Percentiles rank a stretch among this genome's conserved stretches.
phyloP scores from a whole-genome alignment of 2,329 filamentous ascomycete species.

The Ustulina deusta region DNA sequence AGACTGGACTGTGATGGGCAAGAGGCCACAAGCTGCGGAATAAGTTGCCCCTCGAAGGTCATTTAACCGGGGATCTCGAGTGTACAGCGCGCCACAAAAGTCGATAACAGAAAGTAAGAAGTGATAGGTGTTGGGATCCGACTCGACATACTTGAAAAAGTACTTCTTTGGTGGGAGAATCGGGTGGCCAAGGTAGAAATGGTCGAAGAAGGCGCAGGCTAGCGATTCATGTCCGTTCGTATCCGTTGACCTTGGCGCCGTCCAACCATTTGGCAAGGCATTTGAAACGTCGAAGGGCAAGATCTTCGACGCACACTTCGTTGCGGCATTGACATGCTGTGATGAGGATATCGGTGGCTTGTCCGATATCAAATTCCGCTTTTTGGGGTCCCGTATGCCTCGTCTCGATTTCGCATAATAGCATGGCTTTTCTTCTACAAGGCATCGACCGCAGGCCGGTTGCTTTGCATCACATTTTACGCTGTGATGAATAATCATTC shows the following conservation, averaged over 20 bases:
- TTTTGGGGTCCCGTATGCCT: conserved; percentile 55
- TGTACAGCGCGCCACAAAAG: conserved; percentile 56
- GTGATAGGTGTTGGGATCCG: conserved; percentile 52
- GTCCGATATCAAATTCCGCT: conserved; percentile 51
- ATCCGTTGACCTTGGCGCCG: conserved; percentile 43
- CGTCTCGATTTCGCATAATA: conserved; percentile 62
- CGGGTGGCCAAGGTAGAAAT: conserved; percentile 53
- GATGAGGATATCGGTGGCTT: conserved; percentile 43
- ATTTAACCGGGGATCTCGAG: conserved; percentile 47
- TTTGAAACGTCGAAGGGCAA: conserved; percentile 40
- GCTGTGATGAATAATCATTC: conserved; percentile 34
- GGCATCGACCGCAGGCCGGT: conserved; percentile 58
- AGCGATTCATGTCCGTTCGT: conserved; percentile 40
- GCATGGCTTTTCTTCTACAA: conserved; percentile 57
- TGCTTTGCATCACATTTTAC: conserved; percentile 61
- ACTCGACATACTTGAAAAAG: conserved; percentile 49
- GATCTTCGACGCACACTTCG: conserved; percentile 41
- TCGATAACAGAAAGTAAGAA: conserved; percentile 52
- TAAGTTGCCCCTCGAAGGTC: conserved; percentile 51
- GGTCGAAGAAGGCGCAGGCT: conserved; percentile 44
- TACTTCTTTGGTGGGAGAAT: conserved; percentile 52
- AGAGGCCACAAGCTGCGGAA: conserved; percentile 49
- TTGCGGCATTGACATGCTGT: conserved; percentile 39
- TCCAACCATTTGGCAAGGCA: conserved; percentile 44
- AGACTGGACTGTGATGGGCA: conserved; percentile 52